Evolutionary conservation across 805 yeast species (phyloP).

Genomic region (Nakazawaea peltata): DNA sequence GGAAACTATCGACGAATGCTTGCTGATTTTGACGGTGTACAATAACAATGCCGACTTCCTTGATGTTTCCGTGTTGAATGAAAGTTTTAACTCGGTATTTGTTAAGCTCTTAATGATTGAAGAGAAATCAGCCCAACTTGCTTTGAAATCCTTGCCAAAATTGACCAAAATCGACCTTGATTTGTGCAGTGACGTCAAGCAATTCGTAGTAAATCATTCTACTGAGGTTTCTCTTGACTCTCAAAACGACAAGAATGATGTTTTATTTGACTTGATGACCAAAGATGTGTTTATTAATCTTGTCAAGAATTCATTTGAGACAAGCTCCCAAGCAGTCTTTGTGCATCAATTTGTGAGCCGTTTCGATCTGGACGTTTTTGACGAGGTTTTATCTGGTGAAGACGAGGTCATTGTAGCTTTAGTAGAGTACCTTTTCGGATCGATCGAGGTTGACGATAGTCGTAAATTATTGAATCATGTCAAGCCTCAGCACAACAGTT

Average conservation of each 20-base stretch:
- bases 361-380: conserved; percentile 10
- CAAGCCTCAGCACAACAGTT: not conserved
- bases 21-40: conserved; percentile 24
- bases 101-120: conserved; percentile 20
- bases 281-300: conserved; percentile 25
- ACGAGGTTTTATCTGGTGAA: conserved; percentile 11
- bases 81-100: conserved; percentile 26
- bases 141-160: conserved; percentile 8
- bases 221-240: conserved; percentile 3
- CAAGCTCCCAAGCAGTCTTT: conserved; percentile 15
- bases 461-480: not conserved
- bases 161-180: conserved; percentile 15
- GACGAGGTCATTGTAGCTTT: conserved; percentile 11
- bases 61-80: conserved; percentile 15
- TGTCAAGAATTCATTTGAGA: conserved; percentile 19
- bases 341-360: conserved; percentile 13
- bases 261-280: conserved; percentile 24
- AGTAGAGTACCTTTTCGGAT: conserved; percentile 14
- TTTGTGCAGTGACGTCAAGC: conserved; percentile 15
- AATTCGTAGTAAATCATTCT: conserved; percentile 13
- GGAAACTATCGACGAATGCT: conserved; percentile 21
- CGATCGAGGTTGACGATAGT: conserved; percentile 11
- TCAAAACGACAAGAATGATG: conserved; percentile 10
- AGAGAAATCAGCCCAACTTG: conserved; percentile 4
- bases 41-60: conserved; percentile 18